These are phyloP conservation scores for Tetrahymena elliotti DNA, from an alignment of 73 alveolate genomes.

Conservation along the genomic window DNA sequence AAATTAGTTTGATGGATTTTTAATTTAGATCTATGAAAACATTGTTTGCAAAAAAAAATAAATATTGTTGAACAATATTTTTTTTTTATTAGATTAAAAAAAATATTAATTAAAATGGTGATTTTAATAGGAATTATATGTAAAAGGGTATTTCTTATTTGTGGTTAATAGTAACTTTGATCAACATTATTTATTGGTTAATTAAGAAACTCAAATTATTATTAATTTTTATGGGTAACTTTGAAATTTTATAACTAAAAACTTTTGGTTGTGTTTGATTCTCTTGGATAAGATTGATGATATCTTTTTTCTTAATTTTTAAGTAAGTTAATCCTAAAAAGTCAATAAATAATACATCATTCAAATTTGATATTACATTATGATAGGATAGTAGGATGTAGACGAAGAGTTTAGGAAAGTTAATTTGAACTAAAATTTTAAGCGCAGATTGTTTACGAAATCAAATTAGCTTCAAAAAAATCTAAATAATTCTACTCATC, in stretches of 20 bases:
- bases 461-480: background rate
- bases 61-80: too few species aligned
- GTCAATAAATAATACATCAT: background rate
- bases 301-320: background rate
- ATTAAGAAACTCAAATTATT: too few species aligned
- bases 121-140: background rate
- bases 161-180: background rate
- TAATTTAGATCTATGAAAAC: too few species aligned
- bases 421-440: background rate
- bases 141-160: background rate
- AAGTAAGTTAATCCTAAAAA: background rate
- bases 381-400: background rate
- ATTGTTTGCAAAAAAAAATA: too few species aligned
- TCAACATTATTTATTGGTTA: background rate
- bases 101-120: too few species aligned
- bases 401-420: background rate
- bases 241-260: background rate
- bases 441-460: background rate
- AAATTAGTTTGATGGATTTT: too few species aligned
- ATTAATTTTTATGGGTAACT: background rate
- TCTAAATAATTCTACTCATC: background rate
- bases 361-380: background rate
- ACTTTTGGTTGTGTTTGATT: background rate
- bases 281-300: background rate
- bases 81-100: too few species aligned